A percentile compares a stretch with the other conserved stretches of the same genome.
Evolutionary conservation across 2,329 filamentous ascomycete species (phyloP).

Genomic region (Aspergillus flavus): DNA sequence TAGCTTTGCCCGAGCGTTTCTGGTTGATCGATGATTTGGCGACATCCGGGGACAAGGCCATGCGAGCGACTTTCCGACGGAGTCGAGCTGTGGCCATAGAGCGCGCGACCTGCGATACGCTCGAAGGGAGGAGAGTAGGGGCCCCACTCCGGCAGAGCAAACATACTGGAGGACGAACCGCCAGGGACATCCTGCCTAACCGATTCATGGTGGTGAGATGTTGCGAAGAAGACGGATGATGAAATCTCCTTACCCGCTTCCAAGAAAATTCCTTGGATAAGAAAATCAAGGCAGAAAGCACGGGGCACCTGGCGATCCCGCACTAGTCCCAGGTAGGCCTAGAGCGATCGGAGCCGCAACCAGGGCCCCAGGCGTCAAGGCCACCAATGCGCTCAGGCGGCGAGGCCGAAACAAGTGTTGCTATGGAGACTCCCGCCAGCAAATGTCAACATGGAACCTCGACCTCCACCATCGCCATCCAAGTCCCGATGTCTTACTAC

Average conservation of each 20-base stretch:
- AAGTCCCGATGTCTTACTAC: slow-evolving; percentile 17
- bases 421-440: slow-evolving; percentile 36
- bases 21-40: slow-evolving; percentile 33
- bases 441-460: slow-evolving; percentile 31
- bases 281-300: slow-evolving; percentile 13
- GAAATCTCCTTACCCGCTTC: slow-evolving; percentile 1
- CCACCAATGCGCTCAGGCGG: slow-evolving; percentile 12
- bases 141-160: slow-evolving; percentile 36
- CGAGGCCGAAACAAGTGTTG: slow-evolving; percentile 24
- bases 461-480: slow-evolving; percentile 15
- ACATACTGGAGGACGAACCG: slow-evolving; percentile 33
- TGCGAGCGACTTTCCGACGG: slow-evolving; percentile 40
- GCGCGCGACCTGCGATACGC: slow-evolving; percentile 34
- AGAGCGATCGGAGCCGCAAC: slow-evolving; percentile 16
- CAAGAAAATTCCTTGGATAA: slow-evolving; percentile 2
- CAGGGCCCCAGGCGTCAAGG: slow-evolving; percentile 16
- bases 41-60: slow-evolving; percentile 41
- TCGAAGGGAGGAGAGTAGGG: slow-evolving; percentile 20
- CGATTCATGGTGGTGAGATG: slow-evolving; percentile 20
- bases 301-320: slow-evolving; percentile 13
- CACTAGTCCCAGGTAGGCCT: slow-evolving; percentile 16
- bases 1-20: slow-evolving; percentile 43
- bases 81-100: slow-evolving; percentile 34
- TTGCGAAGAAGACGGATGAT: slow-evolving; percentile 1
- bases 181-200: slow-evolving; percentile 33